A percentile compares a stretch with the other conserved stretches of the same genome.
Conservation (phyloP, 139 green algal species). For the Marvania coccoides region DNA sequence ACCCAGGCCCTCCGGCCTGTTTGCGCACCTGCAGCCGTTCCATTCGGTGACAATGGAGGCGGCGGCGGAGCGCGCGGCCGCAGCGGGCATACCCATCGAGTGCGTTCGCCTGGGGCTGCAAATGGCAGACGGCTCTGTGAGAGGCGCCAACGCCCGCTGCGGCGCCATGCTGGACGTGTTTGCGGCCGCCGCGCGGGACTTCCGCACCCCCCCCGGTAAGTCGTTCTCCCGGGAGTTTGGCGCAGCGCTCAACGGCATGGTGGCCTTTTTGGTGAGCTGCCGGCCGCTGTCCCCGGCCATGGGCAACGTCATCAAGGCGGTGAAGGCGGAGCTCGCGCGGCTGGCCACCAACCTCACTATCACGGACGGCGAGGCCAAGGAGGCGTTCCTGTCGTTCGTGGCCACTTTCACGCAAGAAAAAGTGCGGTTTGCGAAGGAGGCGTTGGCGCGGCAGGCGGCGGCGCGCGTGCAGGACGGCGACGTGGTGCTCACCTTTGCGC, state of each 20-base stretch:
- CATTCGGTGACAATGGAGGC: constrained; percentile 16
- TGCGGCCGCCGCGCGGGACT: constrained; percentile 43
- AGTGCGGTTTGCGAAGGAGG: constrained; percentile 59
- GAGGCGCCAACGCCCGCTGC: constrained; percentile 71
- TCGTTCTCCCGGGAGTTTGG: constrained; percentile 72
- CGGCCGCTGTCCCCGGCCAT: constrained; percentile 78
- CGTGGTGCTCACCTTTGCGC: constrained; percentile 84
- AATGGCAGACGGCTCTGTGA: constrained; percentile 68
- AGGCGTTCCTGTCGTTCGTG: constrained; percentile 34
- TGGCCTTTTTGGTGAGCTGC: constrained; percentile 83
- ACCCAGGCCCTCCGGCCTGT: constrained; percentile 52
- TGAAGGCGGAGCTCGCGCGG: constrained; percentile 64
- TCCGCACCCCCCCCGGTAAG: constrained; percentile 55
- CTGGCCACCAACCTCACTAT: constrained; percentile 22
- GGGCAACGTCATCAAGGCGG: constrained; percentile 83
- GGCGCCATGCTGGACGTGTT: constrained; percentile 83
- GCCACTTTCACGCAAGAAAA: constrained; percentile 58
- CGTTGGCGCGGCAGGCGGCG: constrained; percentile 61
- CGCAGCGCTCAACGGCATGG: constrained; percentile 60
- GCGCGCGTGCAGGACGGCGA: constrained; percentile 80
- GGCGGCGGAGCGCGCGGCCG: background rate
- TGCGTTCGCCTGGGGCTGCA: constrained; percentile 73
- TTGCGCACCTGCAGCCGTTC: constrained; percentile 79
- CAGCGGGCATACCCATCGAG: constrained; percentile 47
- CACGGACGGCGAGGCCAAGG: constrained; percentile 43